These are phyloP conservation scores for Silene conica DNA, from an alignment of 148 eudicot species.

Conservation along the genomic window DNA sequence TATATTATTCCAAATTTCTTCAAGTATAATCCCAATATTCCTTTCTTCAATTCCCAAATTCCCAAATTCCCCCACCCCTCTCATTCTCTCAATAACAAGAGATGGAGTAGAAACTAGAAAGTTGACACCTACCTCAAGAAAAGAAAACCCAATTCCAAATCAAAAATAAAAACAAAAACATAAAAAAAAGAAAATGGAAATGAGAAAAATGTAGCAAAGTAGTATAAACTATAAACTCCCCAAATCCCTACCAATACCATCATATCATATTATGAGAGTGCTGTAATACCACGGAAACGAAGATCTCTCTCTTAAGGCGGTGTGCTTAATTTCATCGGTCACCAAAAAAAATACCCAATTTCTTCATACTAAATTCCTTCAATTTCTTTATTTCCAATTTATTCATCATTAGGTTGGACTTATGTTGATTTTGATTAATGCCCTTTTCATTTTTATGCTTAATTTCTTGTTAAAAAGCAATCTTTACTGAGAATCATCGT, in stretches of 20 bases:
- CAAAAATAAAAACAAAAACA: neutral
- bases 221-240: neutral
- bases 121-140: slow-evolving; percentile 6
- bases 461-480: neutral
- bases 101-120: neutral
- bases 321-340: neutral
- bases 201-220: neutral
- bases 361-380: neutral
- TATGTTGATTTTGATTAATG: neutral
- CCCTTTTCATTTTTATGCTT: neutral
- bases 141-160: neutral
- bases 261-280: neutral
- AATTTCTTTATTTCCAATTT: neutral
- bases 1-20: too few species aligned
- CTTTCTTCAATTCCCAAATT: neutral
- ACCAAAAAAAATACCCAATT: neutral
- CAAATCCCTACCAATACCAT: neutral
- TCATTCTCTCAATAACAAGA: neutral
- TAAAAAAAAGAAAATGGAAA: neutral
- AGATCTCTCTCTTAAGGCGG: neutral
- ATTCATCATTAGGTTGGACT: neutral
- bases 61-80: neutral
- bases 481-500: neutral
- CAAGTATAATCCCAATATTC: neutral
- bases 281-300: neutral